Conservation (phyloP, 352 stramenopile genomes). For the Plasmopara viticola region DNA sequence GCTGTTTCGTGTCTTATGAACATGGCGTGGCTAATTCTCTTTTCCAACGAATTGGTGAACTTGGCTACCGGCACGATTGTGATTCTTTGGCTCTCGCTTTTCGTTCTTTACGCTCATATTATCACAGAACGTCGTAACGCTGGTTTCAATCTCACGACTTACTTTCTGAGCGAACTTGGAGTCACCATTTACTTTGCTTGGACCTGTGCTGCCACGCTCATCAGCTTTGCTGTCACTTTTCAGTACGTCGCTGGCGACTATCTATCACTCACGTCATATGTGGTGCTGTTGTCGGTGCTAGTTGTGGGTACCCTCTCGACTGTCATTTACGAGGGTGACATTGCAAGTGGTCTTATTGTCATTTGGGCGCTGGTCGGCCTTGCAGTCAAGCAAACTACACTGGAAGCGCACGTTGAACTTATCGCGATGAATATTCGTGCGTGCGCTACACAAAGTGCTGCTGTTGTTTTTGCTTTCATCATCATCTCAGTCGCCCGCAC, state of each 20-base stretch:
- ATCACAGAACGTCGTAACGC: slow-evolving; percentile 32
- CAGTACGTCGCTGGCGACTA: slow-evolving; percentile 42
- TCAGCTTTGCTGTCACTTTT: slow-evolving; percentile 57
- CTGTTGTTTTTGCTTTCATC: slow-evolving; percentile 54
- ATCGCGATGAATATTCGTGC: slow-evolving; percentile 61
- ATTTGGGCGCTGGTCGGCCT: slow-evolving; percentile 62
- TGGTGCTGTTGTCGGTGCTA: slow-evolving; percentile 51
- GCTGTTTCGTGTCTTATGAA: slow-evolving; percentile 58
- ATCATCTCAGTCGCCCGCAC: slow-evolving; percentile 38
- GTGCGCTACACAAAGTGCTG: slow-evolving; percentile 48
- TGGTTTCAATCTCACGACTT: slow-evolving; percentile 42
- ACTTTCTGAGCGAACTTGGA: slow-evolving; percentile 51
- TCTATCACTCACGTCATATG: slow-evolving; percentile 49
- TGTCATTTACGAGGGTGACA: slow-evolving; percentile 49
- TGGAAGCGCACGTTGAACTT: slow-evolving; percentile 35
- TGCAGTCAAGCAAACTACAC: slow-evolving; percentile 40
- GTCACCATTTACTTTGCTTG: slow-evolving; percentile 70
- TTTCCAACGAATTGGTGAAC: slow-evolving; percentile 61
- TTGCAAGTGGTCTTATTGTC: slow-evolving; percentile 53
- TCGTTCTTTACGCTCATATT: slow-evolving; percentile 52
- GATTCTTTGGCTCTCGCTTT: slow-evolving; percentile 57
- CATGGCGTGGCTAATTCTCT: slow-evolving; percentile 65
- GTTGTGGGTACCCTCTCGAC: slow-evolving; percentile 45
- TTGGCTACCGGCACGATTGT: slow-evolving; percentile 43
- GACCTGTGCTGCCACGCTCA: slow-evolving; percentile 61